These are phyloP conservation scores for Alternaria rosae DNA, from an alignment of 2,329 filamentous ascomycete species.

Conservation along the genomic window DNA sequence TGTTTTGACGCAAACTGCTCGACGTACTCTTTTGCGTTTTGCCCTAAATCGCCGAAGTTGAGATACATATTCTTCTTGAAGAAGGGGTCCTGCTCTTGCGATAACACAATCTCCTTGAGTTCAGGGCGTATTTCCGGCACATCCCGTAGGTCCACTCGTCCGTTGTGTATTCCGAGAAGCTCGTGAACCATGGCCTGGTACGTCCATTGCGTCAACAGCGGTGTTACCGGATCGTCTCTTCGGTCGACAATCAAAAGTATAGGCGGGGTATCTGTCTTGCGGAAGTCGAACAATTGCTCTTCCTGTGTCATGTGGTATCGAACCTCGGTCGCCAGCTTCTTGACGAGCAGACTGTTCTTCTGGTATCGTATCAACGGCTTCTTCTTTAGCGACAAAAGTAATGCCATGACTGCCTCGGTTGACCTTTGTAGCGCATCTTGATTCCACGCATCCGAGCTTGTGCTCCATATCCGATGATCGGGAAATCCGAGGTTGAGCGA, in stretches of 20 bases:
- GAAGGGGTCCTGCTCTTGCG: conserved; percentile 96
- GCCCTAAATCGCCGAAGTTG: conserved; percentile 94
- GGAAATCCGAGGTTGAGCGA: conserved; percentile 78
- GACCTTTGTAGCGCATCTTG: conserved; percentile 84
- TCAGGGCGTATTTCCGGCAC: conserved; percentile 86
- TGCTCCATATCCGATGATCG: conserved; percentile 79
- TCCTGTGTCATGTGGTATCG: conserved; percentile 94
- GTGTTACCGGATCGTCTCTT: conserved; percentile 92
- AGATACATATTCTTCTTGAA: conserved; percentile 99
- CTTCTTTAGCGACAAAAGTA: conserved; percentile 91
- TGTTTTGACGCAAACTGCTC: conserved; percentile 98
- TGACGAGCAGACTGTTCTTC: conserved; percentile 86
- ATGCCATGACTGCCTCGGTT: conserved; percentile 84
- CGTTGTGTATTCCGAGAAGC: conserved; percentile 89
- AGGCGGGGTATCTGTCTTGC: conserved; percentile 91
- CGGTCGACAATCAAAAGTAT: conserved; percentile 90
- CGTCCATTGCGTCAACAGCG: conserved; percentile 95
- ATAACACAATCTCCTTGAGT: conserved; percentile 91
- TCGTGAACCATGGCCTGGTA: conserved; percentile 99
- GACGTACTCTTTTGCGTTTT: conserved; percentile 98
- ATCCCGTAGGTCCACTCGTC: conserved; percentile 86
- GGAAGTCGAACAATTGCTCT: conserved; percentile 94
- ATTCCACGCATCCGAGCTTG: conserved; percentile 87
- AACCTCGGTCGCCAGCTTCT: conserved; percentile 92
- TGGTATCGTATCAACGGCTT: conserved; percentile 93